Base-by-base conservation (phyloP, 768 basidiomycete species). In the Collybia mongolica region DNA sequence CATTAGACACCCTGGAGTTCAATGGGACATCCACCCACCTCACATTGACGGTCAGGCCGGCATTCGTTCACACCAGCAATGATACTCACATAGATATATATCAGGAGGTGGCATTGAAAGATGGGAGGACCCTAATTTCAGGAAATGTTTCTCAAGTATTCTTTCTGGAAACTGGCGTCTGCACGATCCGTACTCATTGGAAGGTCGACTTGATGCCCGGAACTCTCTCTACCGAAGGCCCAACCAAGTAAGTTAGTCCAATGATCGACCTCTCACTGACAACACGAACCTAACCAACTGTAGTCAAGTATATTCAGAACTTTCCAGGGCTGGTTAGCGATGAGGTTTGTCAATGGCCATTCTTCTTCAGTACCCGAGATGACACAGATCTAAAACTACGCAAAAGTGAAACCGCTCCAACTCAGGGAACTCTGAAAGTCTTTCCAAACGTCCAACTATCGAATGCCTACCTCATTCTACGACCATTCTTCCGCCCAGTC, bases 321-420 rank as follows among this genome's bases (percentile, higher is more conserved):
- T 2, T 90, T 84, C 71, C 88, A 90, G 58, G 88, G 87, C n/a
- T 90, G 88, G 88, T 63, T 87, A 12, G 75, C 86, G 1, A 72
- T 86, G 72, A 84, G 81, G 83, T 86, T 39, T 3, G 59, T 49
- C 46, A 3, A 32, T 51, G 15, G 46, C 53, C 15, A 8, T 20
- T 43, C 39, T 3, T 44, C n/a, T 2, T 1, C 5, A 14, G 11
- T 22, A 18, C 7, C 17, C 11, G 8, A 26, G 24, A 7, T 26
- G 24, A 26, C 24, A 4, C 24, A 26, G 24, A 39, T 29, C 40
- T 11, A 6, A 39, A 11, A 11, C 41, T 14, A 39, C 37, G 53
- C 46, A 22, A 17, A 46, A 83, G 81, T 54, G 79, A 86, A 57
- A 90, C 82, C 11, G 84, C 73, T 1, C 88, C 88, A 0, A 77